Evolutionary conservation across 805 yeast genomes (phyloP).

Genomic region (Spathaspora girioi): DNA sequence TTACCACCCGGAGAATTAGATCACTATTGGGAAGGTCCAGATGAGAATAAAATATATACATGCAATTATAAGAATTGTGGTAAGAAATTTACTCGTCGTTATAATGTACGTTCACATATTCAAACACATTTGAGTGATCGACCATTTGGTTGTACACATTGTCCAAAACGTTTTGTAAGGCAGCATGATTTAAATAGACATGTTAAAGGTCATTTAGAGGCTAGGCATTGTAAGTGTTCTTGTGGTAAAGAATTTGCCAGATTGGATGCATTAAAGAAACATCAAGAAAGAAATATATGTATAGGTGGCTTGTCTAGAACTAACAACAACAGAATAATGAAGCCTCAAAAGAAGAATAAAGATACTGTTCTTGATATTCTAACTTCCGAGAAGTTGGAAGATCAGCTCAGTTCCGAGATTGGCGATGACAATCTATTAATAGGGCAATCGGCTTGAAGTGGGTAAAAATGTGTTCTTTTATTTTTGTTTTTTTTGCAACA

Average conservation of each 20-base stretch:
- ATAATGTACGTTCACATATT: slow-evolving; percentile 90
- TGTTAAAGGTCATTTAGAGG: slow-evolving; percentile 77
- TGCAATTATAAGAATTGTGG: slow-evolving; percentile 79
- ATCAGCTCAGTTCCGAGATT: neutral
- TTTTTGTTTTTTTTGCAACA: neutral
- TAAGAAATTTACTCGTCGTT: slow-evolving; percentile 80
- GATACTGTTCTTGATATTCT: neutral
- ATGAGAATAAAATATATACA: slow-evolving; percentile 61
- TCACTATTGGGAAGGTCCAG: slow-evolving; percentile 76
- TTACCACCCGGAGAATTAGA: slow-evolving; percentile 90
- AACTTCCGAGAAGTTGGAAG: slow-evolving; percentile 3
- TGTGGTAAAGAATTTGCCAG: slow-evolving; percentile 95
- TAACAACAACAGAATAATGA: slow-evolving; percentile 14
- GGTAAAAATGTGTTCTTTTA: neutral
- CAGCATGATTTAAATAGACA: slow-evolving; percentile 94
- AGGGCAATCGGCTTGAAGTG: neutral
- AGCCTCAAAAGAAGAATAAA: slow-evolving; percentile 16
- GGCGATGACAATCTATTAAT: neutral
- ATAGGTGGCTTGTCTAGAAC: slow-evolving; percentile 50
- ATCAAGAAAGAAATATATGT: slow-evolving; percentile 75
- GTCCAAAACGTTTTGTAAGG: slow-evolving; percentile 86
- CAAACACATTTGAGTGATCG: slow-evolving; percentile 95
- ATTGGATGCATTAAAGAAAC: slow-evolving; percentile 83
- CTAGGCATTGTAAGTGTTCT: slow-evolving; percentile 64
- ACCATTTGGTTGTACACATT: slow-evolving; percentile 77